Conservation (phyloP, 495 filamentous ascomycete genomes). For the Xylaria telfairii region DNA sequence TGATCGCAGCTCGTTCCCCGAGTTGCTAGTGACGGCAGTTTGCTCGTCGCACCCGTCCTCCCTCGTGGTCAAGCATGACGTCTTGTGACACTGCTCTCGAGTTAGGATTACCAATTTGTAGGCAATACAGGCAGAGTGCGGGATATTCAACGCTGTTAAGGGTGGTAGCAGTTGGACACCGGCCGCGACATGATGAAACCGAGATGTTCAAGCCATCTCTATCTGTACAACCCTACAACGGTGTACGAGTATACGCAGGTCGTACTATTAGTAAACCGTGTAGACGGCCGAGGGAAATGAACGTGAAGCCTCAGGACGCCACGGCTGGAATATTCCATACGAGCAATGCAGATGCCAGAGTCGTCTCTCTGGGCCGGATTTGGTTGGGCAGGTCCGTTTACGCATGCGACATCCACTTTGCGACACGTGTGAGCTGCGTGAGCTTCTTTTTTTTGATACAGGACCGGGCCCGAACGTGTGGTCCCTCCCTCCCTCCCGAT, state of each 20-base stretch:
- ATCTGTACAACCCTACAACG: background rate
- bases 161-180: background rate
- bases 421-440: conserved; percentile 20
- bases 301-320: background rate
- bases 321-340: conserved; percentile 7
- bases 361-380: conserved; percentile 3
- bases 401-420: conserved; percentile 9
- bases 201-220: background rate
- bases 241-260: background rate
- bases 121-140: background rate
- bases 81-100: background rate
- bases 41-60: background rate
- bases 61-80: background rate
- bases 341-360: conserved; percentile 13
- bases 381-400: background rate
- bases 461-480: conserved; percentile 16
- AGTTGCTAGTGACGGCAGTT: background rate
- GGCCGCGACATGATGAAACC: background rate
- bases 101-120: background rate
- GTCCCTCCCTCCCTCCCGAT: conserved; percentile 15
- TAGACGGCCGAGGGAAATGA: background rate
- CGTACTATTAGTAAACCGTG: background rate
- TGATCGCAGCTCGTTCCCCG: conserved; percentile 15
- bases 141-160: background rate
- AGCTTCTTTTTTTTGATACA: conserved; percentile 19